Conservation (phyloP, 306 rosid genomes). For the Carpinus viminea region DNA sequence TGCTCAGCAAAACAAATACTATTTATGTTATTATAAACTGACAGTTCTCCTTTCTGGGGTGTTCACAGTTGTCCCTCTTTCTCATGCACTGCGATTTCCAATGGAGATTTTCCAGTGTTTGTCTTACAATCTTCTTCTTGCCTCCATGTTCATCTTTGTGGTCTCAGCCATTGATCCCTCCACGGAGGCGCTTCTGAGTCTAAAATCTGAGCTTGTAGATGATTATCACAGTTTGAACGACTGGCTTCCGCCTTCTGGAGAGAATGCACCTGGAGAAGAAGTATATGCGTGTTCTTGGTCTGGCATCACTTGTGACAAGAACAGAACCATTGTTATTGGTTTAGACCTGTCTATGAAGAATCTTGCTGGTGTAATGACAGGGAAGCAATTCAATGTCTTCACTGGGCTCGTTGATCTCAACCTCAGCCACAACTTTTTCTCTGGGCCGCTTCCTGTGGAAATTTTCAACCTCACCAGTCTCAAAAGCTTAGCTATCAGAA, state of each 20-base stretch:
- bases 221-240: slow-evolving; percentile 51
- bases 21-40: slow-evolving; percentile 34
- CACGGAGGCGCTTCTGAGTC: slow-evolving; percentile 73
- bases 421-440: slow-evolving; percentile 71
- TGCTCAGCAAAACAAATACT: slow-evolving; percentile 41
- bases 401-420: slow-evolving; percentile 64
- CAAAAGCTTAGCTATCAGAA: slow-evolving; percentile 66
- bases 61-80: slow-evolving; percentile 41
- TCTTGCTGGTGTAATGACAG: slow-evolving; percentile 59
- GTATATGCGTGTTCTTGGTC: slow-evolving; percentile 82
- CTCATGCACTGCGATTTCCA: slow-evolving; percentile 50
- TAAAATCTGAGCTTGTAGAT: slow-evolving; percentile 70
- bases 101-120: slow-evolving; percentile 68
- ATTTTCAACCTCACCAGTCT: slow-evolving; percentile 72
- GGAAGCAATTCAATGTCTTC: slow-evolving; percentile 62
- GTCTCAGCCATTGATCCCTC: slow-evolving; percentile 59
- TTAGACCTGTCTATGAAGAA: slow-evolving; percentile 76
- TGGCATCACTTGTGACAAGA: slow-evolving; percentile 66
- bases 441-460: slow-evolving; percentile 63
- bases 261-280: slow-evolving; percentile 44
- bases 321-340: slow-evolving; percentile 52
- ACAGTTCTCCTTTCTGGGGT: slow-evolving; percentile 46
- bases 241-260: slow-evolving; percentile 56
- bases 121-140: slow-evolving; percentile 42
- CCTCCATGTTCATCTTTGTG: slow-evolving; percentile 37